Evolutionary conservation across 23 red algal species (phyloP).

Genomic region (Gracilariopsis chorda): DNA sequence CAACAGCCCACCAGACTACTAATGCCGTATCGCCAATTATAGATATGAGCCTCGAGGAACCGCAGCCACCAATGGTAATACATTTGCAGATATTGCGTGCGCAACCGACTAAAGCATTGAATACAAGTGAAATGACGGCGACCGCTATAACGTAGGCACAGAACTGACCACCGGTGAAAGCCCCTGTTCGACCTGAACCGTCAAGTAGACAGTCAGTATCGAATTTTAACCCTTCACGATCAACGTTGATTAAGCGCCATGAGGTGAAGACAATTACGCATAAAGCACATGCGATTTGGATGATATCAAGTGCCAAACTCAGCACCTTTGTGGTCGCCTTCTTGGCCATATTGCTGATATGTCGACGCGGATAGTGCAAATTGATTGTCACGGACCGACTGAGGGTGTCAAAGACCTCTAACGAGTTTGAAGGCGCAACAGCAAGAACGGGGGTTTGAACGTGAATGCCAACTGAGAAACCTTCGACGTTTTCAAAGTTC

Average conservation of each 20-base stretch:
- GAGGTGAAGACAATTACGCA: slow-evolving; percentile 21
- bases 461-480: no score
- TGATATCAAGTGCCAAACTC: slow-evolving; percentile 4
- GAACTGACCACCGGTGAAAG: slow-evolving; percentile 5
- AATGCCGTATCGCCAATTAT: not conserved
- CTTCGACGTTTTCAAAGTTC: no score
- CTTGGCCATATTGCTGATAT: not conserved
- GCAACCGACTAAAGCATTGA: slow-evolving; percentile 34
- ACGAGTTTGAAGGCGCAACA: no score
- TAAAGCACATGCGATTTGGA: slow-evolving; percentile 26
- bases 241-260: slow-evolving; percentile 12
- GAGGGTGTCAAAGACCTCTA: no score
- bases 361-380: no score
- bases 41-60: slow-evolving; percentile 10
- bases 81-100: slow-evolving; percentile 36
- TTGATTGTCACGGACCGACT: no score
- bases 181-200: not conserved
- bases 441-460: no score
- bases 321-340: not conserved
- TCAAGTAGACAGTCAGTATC: slow-evolving; percentile 21
- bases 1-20: slow-evolving; percentile 40
- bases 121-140: slow-evolving; percentile 18
- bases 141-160: slow-evolving; percentile 41
- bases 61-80: slow-evolving; percentile 4
- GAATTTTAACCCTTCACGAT: not conserved